Base-by-base conservation (phyloP, 345 rosid genomes). In the Euphorbia peplus region DNA sequence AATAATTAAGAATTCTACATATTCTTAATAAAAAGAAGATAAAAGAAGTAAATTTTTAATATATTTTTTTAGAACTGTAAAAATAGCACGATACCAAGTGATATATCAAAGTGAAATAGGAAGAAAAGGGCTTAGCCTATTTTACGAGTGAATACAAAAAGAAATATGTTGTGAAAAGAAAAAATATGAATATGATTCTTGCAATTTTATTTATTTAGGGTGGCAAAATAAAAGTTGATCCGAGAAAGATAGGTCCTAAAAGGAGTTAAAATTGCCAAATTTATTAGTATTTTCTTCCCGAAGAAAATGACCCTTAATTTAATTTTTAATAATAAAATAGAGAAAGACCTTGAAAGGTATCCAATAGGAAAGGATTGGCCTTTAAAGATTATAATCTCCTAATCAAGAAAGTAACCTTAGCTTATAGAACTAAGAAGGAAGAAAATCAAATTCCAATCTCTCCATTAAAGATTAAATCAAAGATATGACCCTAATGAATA, bases 281-380 rank as follows among this genome's bases (percentile, higher is more conserved):
- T 76, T 50, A 65, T 67, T 73, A 75, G 73, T 77, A 39, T 77
- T 57, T 77, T 57, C 8, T 52, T 74, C 72, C 64, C 72, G 0
- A 12, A 59, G 78, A 82, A 69, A 75, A 75, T 54, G 81, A 76
- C 78, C 68, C 24, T 48, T 16, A 22, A 1, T 3, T 19, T 26
- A 62, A n/a, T n/a, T n/a, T n/a, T 11, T 56, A 5, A 3, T 7
- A 24, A 51, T 26, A 7, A 44, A 13, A 6, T 11, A 44, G 50
- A 44, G 50, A 39, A 8, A 55, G 4, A 16, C 19, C 2, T 26
- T 29, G 30, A 37, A 21, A 28, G 35, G 30, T 14, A 28, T 7
- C 55, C 55, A 57, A 30, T 4, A 35, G 22, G 60, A 30, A 1
- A 35, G 22, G 60, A 62, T 66, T 69, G 73, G 63, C 77, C 80